These are phyloP conservation scores for Ustulina deusta DNA, from an alignment of 2,329 filamentous ascomycete species.

Conservation along the genomic window DNA sequence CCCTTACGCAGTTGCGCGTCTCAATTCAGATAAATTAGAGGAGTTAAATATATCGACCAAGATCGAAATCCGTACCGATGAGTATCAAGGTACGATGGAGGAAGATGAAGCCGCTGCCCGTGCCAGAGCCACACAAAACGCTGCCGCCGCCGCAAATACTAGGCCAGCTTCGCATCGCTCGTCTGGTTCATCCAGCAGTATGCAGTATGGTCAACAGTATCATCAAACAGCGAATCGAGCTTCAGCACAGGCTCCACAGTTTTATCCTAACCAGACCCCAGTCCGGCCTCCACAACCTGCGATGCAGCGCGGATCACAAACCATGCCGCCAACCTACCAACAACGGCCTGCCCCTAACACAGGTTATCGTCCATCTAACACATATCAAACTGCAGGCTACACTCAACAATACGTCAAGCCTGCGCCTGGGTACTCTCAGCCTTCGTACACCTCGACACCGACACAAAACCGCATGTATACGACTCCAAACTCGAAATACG, in stretches of 20 bases:
- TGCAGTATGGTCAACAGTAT: slow-evolving; percentile 61
- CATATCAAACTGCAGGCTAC: slow-evolving; percentile 58
- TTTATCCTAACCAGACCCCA: slow-evolving; percentile 59
- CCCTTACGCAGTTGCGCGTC: slow-evolving; percentile 85
- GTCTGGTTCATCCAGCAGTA: slow-evolving; percentile 57
- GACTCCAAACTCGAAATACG: slow-evolving; percentile 54
- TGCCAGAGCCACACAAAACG: slow-evolving; percentile 57
- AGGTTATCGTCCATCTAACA: slow-evolving; percentile 63
- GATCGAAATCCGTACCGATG: slow-evolving; percentile 77
- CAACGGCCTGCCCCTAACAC: slow-evolving; percentile 55
- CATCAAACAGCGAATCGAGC: slow-evolving; percentile 60
- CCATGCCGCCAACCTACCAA: slow-evolving; percentile 54
- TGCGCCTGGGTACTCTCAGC: slow-evolving; percentile 64
- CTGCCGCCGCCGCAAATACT: slow-evolving; percentile 53
- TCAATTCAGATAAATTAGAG: slow-evolving; percentile 87
- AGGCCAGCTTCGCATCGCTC: slow-evolving; percentile 54
- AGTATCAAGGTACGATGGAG: slow-evolving; percentile 84
- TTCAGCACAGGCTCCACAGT: slow-evolving; percentile 58
- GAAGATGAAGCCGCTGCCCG: slow-evolving; percentile 77
- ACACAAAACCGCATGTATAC: slow-evolving; percentile 55
- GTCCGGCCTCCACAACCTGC: slow-evolving; percentile 55
- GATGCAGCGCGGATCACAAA: slow-evolving; percentile 56
- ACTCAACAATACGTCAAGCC: slow-evolving; percentile 65
- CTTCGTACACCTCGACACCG: slow-evolving; percentile 59
- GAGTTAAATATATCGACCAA: slow-evolving; percentile 85